Evolutionary conservation across 441 rosid genomes (phyloP).

Genomic region (Pelargonium cotyledonis): DNA sequence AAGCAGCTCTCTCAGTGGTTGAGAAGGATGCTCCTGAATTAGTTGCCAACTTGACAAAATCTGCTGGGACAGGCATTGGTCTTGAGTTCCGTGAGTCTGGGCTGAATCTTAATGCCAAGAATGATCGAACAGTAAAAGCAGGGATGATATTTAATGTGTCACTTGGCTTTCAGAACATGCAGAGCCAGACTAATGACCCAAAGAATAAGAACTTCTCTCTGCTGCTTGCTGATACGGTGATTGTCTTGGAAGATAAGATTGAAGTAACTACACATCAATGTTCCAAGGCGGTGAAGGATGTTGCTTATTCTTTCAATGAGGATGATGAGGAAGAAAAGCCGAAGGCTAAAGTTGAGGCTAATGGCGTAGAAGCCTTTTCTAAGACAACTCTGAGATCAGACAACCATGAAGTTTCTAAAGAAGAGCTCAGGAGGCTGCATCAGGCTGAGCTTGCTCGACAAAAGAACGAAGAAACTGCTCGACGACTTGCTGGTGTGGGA

Average conservation of each 20-base stretch:
- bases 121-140: not conserved
- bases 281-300: slow-evolving; percentile 6
- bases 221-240: not conserved
- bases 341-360: not conserved
- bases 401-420: not conserved
- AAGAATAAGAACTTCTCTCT: slow-evolving; percentile 3
- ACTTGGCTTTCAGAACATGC: not conserved
- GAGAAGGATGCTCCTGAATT: slow-evolving; percentile 5
- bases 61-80: slow-evolving; percentile 2
- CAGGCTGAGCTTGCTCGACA: slow-evolving; percentile 3
- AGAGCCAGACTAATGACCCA: slow-evolving; percentile 1
- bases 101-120: slow-evolving; percentile 3
- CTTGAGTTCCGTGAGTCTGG: slow-evolving; percentile 3
- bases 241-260: slow-evolving; percentile 4
- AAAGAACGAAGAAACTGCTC: slow-evolving; percentile 6
- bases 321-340: not conserved
- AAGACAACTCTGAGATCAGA: not conserved
- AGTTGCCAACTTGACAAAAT: not conserved
- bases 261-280: not conserved
- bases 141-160: slow-evolving; percentile 5
- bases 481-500: not conserved
- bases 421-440: slow-evolving; percentile 4
- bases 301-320: slow-evolving; percentile 5
- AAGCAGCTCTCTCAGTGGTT: not conserved
- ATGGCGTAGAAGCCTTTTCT: not conserved